These are phyloP conservation scores for Carex parvula DNA, from an alignment of 176 grass and related monocot species.

Conservation along the genomic window DNA sequence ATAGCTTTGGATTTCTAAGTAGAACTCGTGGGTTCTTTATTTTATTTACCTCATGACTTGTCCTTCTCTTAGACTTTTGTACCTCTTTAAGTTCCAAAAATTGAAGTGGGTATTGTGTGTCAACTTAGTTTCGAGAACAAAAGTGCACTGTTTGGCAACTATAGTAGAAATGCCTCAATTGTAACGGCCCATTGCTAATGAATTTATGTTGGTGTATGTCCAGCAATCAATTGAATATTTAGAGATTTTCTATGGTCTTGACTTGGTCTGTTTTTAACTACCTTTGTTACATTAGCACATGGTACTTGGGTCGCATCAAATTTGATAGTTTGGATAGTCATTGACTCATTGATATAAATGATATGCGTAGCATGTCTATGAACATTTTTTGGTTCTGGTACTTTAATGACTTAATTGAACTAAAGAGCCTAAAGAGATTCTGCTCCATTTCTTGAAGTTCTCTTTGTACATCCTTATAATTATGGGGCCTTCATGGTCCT, in stretches of 20 bases:
- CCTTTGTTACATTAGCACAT: not conserved
- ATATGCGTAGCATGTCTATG: not conserved
- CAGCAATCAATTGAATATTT: not conserved
- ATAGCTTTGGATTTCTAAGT: not conserved
- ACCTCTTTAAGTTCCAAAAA: not conserved
- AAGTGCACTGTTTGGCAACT: no score
- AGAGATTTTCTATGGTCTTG: not conserved
- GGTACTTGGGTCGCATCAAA: not conserved
- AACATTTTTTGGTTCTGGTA: not conserved
- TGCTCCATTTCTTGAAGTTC: not conserved
- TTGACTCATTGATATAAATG: not conserved
- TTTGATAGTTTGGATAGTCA: not conserved
- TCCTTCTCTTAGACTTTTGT: not conserved
- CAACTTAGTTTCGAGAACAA: not conserved
- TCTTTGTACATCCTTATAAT: not conserved
- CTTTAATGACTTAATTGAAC: not conserved
- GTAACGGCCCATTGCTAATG: not conserved
- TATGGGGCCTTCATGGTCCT: not conserved
- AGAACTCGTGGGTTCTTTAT: not conserved
- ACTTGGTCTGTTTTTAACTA: not conserved
- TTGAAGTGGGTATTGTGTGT: not conserved
- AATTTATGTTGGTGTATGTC: not conserved
- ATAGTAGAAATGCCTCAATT: no score
- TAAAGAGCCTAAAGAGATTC: not conserved
- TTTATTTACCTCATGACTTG: not conserved